Percentiles rank a stretch among this genome's conserved stretches.
phyloP scores from a whole-genome alignment of 1,139 yeast species.

The Pichiaceae sp. region DNA sequence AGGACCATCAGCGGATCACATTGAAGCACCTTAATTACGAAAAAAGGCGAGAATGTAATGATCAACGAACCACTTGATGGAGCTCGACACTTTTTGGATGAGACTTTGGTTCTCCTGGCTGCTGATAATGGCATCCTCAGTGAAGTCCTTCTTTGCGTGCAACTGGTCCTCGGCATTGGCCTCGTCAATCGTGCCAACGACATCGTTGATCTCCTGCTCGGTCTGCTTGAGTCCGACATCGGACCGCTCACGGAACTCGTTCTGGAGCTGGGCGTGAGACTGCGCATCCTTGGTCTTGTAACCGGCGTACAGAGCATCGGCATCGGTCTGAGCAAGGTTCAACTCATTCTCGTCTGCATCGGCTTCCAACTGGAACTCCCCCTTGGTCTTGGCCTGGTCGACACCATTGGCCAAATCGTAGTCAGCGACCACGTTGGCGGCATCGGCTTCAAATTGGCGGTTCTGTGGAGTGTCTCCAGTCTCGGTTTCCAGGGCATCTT shows the following conservation, averaged over 20 bases:
- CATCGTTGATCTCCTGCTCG: not conserved
- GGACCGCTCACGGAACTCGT: not conserved
- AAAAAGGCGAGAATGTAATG: constrained; percentile 18
- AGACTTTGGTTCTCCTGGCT: not conserved
- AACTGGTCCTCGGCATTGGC: not conserved
- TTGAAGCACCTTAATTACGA: constrained; percentile 3
- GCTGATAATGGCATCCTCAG: not conserved
- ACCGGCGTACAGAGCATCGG: not conserved
- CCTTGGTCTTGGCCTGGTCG: not conserved
- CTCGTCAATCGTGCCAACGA: not conserved
- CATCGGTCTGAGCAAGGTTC: not conserved
- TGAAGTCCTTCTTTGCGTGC: not conserved
- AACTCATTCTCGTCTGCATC: not conserved
- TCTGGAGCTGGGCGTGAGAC: not conserved
- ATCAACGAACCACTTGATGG: constrained; percentile 20
- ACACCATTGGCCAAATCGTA: not conserved
- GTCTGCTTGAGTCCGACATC: constrained; percentile 1
- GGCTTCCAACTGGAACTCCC: not conserved
- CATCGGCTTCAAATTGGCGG: not conserved
- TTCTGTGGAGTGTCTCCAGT: not conserved
- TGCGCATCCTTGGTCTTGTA: not conserved
- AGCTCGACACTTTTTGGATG: constrained; percentile 4
- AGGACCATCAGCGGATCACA: not conserved
- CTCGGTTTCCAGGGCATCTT: not conserved
- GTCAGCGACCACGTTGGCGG: not conserved